A percentile compares a stretch with the other conserved stretches of the same genome.
These are phyloP conservation scores for Talaromyces sp. DNA, from an alignment of 2,329 filamentous ascomycete species.

Conservation along the genomic window DNA sequence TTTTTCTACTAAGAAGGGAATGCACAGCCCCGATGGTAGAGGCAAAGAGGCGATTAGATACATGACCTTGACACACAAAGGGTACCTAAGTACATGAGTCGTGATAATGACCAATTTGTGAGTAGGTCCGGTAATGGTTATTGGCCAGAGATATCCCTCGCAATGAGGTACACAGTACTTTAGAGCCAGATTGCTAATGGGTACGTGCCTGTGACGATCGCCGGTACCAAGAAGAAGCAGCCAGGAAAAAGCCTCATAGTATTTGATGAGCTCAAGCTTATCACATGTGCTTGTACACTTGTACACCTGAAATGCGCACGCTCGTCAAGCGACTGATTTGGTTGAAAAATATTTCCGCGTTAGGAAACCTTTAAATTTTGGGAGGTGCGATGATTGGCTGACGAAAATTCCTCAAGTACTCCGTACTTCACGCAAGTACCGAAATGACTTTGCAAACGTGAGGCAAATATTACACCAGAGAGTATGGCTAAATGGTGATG, in stretches of 20 bases:
- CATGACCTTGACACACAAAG: background rate
- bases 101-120: background rate
- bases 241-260: conserved; percentile 1
- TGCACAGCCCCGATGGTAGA: background rate
- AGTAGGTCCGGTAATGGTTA: background rate
- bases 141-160: background rate
- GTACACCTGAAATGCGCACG: background rate
- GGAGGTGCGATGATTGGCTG: background rate
- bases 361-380: background rate
- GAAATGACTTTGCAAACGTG: background rate
- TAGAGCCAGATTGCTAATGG: background rate
- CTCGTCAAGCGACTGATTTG: background rate
- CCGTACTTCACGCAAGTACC: background rate
- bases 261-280: background rate
- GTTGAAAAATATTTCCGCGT: background rate
- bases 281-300: background rate
- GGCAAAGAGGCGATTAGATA: background rate
- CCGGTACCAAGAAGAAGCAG: background rate
- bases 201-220: background rate
- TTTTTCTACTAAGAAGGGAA: background rate
- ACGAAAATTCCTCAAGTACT: conserved; percentile 5
- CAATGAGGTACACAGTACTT: background rate
- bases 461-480: background rate
- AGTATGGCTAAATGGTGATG: background rate
- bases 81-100: background rate